A percentile compares a stretch with the other conserved stretches of the same genome.
These are phyloP conservation scores for Bassia scoparia DNA, from an alignment of 148 eudicot genomes.

Conservation along the genomic window DNA sequence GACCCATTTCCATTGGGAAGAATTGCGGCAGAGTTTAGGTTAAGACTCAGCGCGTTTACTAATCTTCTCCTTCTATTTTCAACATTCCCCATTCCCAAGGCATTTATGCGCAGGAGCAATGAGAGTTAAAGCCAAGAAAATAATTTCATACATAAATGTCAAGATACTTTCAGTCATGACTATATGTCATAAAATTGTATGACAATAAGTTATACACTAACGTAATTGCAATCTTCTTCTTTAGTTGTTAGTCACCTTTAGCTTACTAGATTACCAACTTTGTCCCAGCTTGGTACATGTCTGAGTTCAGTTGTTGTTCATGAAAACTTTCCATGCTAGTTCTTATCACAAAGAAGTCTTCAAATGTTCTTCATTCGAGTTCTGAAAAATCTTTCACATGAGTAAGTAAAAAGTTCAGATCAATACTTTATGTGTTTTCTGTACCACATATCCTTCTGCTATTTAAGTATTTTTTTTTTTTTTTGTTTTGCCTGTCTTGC, in stretches of 20 bases:
- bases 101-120: neutral
- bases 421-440: neutral
- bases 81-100: neutral
- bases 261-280: too few species aligned
- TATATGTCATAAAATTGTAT: neutral
- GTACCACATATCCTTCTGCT: neutral
- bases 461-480: too few species aligned
- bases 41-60: slow-evolving; percentile 68
- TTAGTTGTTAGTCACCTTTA: too few species aligned
- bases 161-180: neutral
- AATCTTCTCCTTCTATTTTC: neutral
- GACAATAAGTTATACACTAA: neutral
- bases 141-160: neutral
- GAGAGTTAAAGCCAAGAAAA: neutral
- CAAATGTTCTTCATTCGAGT: too few species aligned
- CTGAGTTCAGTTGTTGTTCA: too few species aligned
- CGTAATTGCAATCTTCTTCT: too few species aligned
- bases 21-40: slow-evolving; percentile 97
- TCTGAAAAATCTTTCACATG: too few species aligned
- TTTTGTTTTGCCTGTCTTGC: neutral
- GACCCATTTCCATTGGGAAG: slow-evolving; percentile 88
- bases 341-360: too few species aligned
- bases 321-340: too few species aligned
- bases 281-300: too few species aligned
- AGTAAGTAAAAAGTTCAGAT: neutral